Evolutionary conservation across 371 early-diverging fungal species (phyloP), one percentile per base, ranked within the genome.

Genomic region (Chytridium lagenaria): DNA sequence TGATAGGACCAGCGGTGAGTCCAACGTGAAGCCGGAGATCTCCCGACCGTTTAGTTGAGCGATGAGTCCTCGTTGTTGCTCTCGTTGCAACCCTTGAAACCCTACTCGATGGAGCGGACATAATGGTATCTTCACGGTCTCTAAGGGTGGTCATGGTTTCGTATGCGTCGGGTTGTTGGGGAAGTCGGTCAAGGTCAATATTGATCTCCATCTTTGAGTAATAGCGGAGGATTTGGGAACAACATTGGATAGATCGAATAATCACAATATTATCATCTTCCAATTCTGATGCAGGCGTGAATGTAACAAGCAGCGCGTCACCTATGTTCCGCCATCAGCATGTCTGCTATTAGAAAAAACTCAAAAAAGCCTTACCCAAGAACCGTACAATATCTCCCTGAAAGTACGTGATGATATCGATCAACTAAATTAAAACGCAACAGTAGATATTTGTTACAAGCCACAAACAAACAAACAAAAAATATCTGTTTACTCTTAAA

Each of bases 221-320:
- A 23, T 52, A 52, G 12, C 55, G 55, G 26, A 52, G 55, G 55
- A 52, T 52, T 26, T 52, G 55, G 26, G 55, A 52, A 26, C 55
- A 52, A 26, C 55, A 52, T 52, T 52, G 55, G 5, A 52, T 52
- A 23, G 55, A 12, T 52, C 55, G 7, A 5, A 52, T 7, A 5
- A 52, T 26, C 16, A 26, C 23, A 52, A 26, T 10, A 23, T 5
- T 26, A 26, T 52, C 55, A 5, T 52, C 55, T 26, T 12, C 55
- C 16, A 5, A n/a, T 5, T 12, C 12, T 30, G 31, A 30, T 19
- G 5, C n/a, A 28, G 7, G 15, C n/a, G 67, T 40, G 44, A 66
- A 66, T 2, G 67, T 66, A 3, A 66, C 49, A 30, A 66, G 67
- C 19, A 66, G 22, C 30, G 67, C 67, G 67, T 66, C 67, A 2